phyloP scores from a whole-genome alignment of 1,284 basidiomycete genomes.

The Puccinia brachypodii region DNA sequence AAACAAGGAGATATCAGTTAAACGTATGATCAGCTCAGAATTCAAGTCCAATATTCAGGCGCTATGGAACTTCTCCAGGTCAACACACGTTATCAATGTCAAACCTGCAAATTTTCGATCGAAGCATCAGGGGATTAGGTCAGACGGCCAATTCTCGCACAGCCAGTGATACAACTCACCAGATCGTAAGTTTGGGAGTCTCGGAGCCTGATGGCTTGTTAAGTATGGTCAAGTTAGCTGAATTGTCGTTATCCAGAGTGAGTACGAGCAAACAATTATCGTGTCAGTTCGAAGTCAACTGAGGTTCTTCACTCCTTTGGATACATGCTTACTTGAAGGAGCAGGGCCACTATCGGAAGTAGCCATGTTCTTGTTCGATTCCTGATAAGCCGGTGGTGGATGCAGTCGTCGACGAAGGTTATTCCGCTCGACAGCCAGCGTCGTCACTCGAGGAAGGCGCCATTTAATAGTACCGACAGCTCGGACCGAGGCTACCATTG shows the following conservation, averaged over 20 bases:
- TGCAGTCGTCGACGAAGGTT: too few relatives aligned
- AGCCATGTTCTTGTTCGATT: too few relatives aligned
- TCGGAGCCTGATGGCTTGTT: slow-evolving; percentile 5
- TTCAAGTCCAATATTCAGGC: background rate
- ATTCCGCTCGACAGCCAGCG: too few relatives aligned
- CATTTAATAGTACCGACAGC: too few relatives aligned
- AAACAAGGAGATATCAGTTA: background rate
- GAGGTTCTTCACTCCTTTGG: too few relatives aligned
- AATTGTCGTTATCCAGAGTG: background rate
- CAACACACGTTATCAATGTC: slow-evolving; percentile 44
- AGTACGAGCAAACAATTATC: too few relatives aligned
- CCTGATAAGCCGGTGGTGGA: too few relatives aligned
- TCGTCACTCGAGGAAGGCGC: too few relatives aligned
- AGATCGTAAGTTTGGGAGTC: slow-evolving; percentile 28
- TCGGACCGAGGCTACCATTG: too few relatives aligned
- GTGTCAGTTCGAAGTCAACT: too few relatives aligned
- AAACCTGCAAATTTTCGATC: slow-evolving; percentile 5
- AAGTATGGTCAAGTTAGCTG: slow-evolving; percentile 26
- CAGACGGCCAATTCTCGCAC: background rate
- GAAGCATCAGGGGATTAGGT: background rate
- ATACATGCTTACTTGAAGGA: too few relatives aligned
- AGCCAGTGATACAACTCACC: background rate
- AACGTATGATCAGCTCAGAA: background rate
- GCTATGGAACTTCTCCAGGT: background rate
- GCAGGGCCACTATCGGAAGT: too few relatives aligned